phyloP scores from a whole-genome alignment of 2,329 filamentous ascomycete genomes.

The Paraphoma chrysanthemicola region DNA sequence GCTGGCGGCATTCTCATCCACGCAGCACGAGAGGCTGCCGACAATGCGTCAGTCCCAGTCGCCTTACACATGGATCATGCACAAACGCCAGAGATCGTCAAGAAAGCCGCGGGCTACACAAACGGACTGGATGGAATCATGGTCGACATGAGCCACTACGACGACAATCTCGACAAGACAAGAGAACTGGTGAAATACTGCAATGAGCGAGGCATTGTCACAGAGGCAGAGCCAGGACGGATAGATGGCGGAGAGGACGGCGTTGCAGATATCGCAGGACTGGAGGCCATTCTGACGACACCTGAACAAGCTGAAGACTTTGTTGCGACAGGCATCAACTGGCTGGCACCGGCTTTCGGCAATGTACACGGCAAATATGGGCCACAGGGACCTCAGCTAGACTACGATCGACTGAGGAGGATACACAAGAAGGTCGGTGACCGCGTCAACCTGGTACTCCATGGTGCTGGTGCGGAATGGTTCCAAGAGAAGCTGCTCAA shows the following conservation, averaged over 20 bases:
- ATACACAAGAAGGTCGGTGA: conserved; percentile 59
- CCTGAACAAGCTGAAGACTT: conserved; percentile 74
- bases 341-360: conserved; percentile 76
- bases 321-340: conserved; percentile 73
- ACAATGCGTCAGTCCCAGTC: conserved; percentile 60
- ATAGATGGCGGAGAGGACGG: conserved; percentile 80
- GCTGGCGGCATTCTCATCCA: conserved; percentile 59
- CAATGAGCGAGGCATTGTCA: conserved; percentile 69
- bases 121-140: conserved; percentile 44
- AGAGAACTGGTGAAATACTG: conserved; percentile 68
- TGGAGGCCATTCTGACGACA: conserved; percentile 71
- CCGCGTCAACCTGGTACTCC: conserved; percentile 61
- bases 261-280: conserved; percentile 65
- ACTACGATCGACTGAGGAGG: conserved; percentile 42
- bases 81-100: conserved; percentile 68
- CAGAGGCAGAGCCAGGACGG: conserved; percentile 74
- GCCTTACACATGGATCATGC: conserved; percentile 72
- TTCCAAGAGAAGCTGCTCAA: conserved; percentile 62
- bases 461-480: conserved; percentile 62
- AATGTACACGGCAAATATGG: conserved; percentile 80
- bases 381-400: conserved; percentile 61
- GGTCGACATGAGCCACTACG: conserved; percentile 77
- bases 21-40: conserved; percentile 52
- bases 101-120: conserved; percentile 61
- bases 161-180: conserved; percentile 71